Evolutionary conservation across 768 basidiomycete species (phyloP), one percentile per base, ranked within the genome.

Genomic region (Cystobasidium ongulense): DNA sequence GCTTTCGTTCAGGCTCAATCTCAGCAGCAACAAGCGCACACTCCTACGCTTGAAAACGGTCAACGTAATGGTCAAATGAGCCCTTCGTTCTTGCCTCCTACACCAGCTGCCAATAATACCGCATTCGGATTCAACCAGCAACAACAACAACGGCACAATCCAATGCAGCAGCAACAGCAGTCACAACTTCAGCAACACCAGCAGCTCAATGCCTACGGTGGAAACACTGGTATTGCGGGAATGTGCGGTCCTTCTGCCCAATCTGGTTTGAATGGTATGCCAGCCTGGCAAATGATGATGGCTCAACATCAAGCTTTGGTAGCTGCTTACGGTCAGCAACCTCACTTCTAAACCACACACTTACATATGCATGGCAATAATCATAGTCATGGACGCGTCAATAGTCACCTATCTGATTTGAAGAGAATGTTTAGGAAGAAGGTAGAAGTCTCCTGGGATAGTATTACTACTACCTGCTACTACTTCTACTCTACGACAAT

Each of bases 231-330:
- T 46, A 36, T 39, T 41, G 63, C 27, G 11, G 43, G 43, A 31
- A 41, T 46, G 31, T 39, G 63, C 36, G 38, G 38, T 11, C 36
- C 63, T 64, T 31, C 25, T 17, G 31, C 63, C 25, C 36, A 39
- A 61, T 10, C 36, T 61, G 59, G 59, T 15, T 17, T 38, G 43
- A 64, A 35, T 35, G 63, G 63, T 29, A 53, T 67, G 31, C 65
- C 65, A 27, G 65, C 65, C 11, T 67, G 65, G 65, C 65, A 67
- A 29, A 50, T 67, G 65, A 67, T 67, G 65, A 67, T 67, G 65
- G 65, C 65, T 33, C 65, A 67, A 23, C 65, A 67, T 25, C 65
- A 67, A 33, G 65, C 65, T 11, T 17, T 67, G 39, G 31, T 50
- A 25, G 41, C 63, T 36, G 63, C 63, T 38, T 64, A 38, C 25